Base-by-base conservation (phyloP, 306 rosid species). In the Morella rubra region DNA sequence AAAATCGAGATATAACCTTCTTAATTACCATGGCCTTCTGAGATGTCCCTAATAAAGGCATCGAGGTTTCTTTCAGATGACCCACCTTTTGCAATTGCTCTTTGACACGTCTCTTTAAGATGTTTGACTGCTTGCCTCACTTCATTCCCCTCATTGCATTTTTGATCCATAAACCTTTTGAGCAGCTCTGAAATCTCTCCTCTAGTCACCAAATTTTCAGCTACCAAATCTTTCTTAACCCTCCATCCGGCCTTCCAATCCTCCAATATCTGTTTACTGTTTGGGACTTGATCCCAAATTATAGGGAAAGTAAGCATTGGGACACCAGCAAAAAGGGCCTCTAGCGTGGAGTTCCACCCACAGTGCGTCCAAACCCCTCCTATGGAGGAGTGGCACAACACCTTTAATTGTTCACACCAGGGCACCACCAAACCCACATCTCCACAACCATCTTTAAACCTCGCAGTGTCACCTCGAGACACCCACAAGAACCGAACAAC, bases 351-450 rank as follows among this genome's bases (percentile, higher is more conserved):
- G 83, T 85, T 86, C 93, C 90, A 89, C 0, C 90, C 89, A 72
- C 90, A 86, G 32, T 86, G 90, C 0, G 82, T 76, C 89, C 86
- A 89, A 74, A 89, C 86, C 0, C 89, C 93, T 51, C 86, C 89
- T 40, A 86, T 45, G 2, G 82, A 77, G 42, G 59, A 42, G 27
- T 89, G 90, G 2, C 53, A 61, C 44, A 89, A 76, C 24, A 89
- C 90, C 56, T 60, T 77, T 79, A 86, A 46, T 32, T 89, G 93
- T 59, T 89, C 89, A 81, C 89, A 89, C 89, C 90, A 89, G 27
- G 50, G 58, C 76, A 84, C 70, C 7, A 85, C 79, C 24, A 84
- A 37, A 0, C 89, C 87, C 42, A 0, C 49, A 0, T 77, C 18
- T 6, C 87, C 86, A 81, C 75, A 82, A 19, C 77, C 56, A 2